Evolutionary conservation across 257 asterid genomes (phyloP), one percentile per base, ranked within the genome.

Genomic region (Galeopsis tetrahit): DNA sequence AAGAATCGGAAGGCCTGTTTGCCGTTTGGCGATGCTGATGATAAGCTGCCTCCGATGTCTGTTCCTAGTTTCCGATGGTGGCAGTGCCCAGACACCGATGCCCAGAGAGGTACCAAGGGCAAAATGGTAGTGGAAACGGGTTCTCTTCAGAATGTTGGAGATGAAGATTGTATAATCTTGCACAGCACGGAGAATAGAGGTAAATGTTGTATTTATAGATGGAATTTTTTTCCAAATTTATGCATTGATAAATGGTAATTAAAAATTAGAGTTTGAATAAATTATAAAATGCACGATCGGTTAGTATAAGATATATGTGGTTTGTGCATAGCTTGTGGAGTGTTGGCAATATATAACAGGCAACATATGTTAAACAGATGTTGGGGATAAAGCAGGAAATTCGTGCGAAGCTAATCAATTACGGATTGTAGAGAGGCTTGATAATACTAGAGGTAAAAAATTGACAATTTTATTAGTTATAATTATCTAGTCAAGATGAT

Each of bases 21-120:
- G 15, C 87, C 84, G 4, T 91, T 91, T 83, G 69, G n/a, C 36
- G 62, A 63, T 66, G 5, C 38, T 11, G 75, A 49, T 66, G 78
- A 66, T 48, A 67, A 74, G 66, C 85, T 91, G 58, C 88, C 90
- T 68, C 84, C 88, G 0, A 31, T 87, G 57, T 40, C 43, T 13
- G 80, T 80, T 49, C 95, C 95, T 11, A 83, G 59, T 48, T 86
- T 74, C 81, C 86, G 84, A 65, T 87, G 87, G 88, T 91, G 97
- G 97, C 87, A 83, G 72, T 91, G 90, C 70, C 58, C 79, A 6
- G 81, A 83, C 21, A 66, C 63, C 36, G 65, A 60, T 58, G n/a
- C 35, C 1, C 61, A 72, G 80, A 85, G 73, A 55, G 46, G 7
- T 52, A 10, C 78, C 13, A 17, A 66, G 46, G 82, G 69, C 4